Evolutionary conservation across 805 yeast species (phyloP).

Genomic region (Sporopachydermia quercuum): DNA sequence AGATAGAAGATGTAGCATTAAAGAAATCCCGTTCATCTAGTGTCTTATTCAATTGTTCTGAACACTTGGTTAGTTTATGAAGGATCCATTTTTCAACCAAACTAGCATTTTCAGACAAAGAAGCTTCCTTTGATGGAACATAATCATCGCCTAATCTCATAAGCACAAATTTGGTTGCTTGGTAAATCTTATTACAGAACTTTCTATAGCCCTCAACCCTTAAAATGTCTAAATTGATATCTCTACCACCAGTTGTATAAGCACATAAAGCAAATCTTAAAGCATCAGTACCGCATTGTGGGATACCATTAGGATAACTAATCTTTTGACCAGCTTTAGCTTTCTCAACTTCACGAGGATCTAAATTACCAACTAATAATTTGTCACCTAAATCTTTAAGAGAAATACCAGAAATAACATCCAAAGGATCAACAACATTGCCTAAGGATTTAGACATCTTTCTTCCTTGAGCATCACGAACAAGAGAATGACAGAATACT

Average conservation of each 20-base stretch:
- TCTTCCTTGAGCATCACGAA: constrained; percentile 98
- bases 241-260: constrained; percentile 97
- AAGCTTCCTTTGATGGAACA: constrained; percentile 40
- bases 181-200: constrained; percentile 98
- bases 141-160: constrained; percentile 86
- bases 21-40: constrained; percentile 81
- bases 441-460: constrained; percentile 96
- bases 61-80: constrained; percentile 63
- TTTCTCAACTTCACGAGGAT: constrained; percentile 72
- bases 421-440: constrained; percentile 91
- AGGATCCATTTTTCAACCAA: constrained; percentile 95
- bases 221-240: constrained; percentile 86
- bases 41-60: constrained; percentile 45
- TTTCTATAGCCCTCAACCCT: constrained; percentile 98
- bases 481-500: constrained; percentile 96
- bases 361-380: constrained; percentile 70
- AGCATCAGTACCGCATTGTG: constrained; percentile 99
- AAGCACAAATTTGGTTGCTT: constrained; percentile 93
- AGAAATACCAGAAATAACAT: constrained; percentile 81
- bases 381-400: constrained; percentile 68
- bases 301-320: constrained; percentile 93
- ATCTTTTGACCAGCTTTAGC: constrained; percentile 79
- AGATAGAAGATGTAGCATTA: constrained; percentile 73
- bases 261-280: constrained; percentile 96
- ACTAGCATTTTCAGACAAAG: constrained; percentile 62